Conservation (phyloP, 2,329 filamentous ascomycete species). For the Chrysoporthe puriensis region DNA sequence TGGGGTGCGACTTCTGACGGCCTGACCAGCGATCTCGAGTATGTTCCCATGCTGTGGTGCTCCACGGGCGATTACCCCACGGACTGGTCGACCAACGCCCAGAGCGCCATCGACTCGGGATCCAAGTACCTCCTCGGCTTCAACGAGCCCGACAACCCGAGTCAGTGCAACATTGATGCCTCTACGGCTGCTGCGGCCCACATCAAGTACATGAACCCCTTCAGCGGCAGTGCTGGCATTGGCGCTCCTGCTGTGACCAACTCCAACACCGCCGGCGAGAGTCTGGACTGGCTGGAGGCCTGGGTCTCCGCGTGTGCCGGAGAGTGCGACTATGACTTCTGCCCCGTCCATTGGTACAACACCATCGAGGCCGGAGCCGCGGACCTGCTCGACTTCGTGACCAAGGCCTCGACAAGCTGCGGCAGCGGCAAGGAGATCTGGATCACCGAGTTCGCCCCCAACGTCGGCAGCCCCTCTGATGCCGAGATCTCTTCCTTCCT, state of each 20-base stretch:
- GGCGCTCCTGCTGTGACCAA: constrained; percentile 66
- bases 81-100: constrained; percentile 55
- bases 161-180: constrained; percentile 64
- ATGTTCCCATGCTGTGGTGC: constrained; percentile 71
- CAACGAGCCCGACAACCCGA: constrained; percentile 70
- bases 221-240: constrained; percentile 56
- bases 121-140: constrained; percentile 64
- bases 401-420: constrained; percentile 50
- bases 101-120: constrained; percentile 56
- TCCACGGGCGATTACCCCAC: constrained; percentile 46
- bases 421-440: constrained; percentile 55
- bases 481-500: constrained; percentile 53
- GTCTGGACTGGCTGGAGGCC: constrained; percentile 57
- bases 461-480: constrained; percentile 43
- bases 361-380: constrained; percentile 43
- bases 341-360: constrained; percentile 68
- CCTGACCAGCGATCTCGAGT: constrained; percentile 51
- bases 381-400: constrained; percentile 59
- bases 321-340: constrained; percentile 61
- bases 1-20: constrained; percentile 58
- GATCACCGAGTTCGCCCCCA: constrained; percentile 67
- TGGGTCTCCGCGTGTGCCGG: constrained; percentile 57
- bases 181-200: constrained; percentile 55
- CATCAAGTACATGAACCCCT: constrained; percentile 59
- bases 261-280: constrained; percentile 53